These are phyloP conservation scores for Xerocomus potaroensis DNA, from an alignment of 768 basidiomycete species.

Conservation along the genomic window DNA sequence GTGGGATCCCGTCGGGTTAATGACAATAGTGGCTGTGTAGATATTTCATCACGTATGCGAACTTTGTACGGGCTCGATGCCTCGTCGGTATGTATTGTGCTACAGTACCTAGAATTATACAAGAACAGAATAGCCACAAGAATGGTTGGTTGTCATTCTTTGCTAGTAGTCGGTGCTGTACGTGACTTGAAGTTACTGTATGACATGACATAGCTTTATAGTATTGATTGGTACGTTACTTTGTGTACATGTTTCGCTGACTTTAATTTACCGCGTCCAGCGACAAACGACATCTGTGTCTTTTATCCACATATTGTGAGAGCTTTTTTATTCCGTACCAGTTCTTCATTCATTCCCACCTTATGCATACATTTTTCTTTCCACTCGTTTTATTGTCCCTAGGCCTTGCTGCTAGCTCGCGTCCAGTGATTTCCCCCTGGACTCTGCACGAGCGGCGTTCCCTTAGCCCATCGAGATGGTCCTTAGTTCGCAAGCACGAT, in stretches of 20 bases:
- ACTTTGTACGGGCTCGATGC: not conserved
- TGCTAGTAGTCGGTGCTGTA: not conserved
- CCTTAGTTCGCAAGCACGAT: constrained; percentile 25
- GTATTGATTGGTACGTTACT: too few relatives aligned
- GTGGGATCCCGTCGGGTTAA: not conserved
- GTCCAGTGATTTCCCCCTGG: constrained; percentile 6
- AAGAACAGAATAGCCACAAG: too few relatives aligned
- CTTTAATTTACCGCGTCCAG: too few relatives aligned
- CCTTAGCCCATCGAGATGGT: constrained; percentile 38
- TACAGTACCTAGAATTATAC: too few relatives aligned
- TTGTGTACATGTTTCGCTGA: too few relatives aligned
- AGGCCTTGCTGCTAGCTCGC: constrained; percentile 8
- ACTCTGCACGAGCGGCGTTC: constrained; percentile 27
- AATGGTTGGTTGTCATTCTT: too few relatives aligned
- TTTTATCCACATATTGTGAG: too few relatives aligned
- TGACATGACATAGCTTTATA: too few relatives aligned
- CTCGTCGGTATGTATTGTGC: too few relatives aligned
- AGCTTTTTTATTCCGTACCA: too few relatives aligned
- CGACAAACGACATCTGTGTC: too few relatives aligned
- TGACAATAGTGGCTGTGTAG: not conserved
- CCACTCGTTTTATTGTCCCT: constrained; percentile 22
- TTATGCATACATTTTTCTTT: constrained; percentile 21
- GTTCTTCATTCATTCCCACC: too few relatives aligned
- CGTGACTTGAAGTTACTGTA: not conserved
- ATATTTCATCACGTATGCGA: not conserved